Base-by-base conservation (phyloP, 352 stramenopile species). In the Pythium aphanidermatum region DNA sequence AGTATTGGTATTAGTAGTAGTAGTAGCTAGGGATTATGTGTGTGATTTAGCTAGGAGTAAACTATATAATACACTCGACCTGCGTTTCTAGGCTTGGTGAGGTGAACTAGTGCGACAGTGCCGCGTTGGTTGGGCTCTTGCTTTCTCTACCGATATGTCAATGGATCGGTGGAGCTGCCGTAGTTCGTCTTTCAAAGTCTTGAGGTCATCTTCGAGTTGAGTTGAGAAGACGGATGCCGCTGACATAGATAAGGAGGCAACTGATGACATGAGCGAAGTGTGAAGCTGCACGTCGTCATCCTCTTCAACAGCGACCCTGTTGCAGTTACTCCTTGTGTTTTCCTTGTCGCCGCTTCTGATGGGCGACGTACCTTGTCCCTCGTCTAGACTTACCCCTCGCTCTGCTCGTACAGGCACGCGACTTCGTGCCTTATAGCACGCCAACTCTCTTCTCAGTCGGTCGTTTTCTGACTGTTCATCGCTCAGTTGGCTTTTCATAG, bases 391-490 rank as follows among this genome's bases (percentile, higher is more conserved):
- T 41, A 14, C 12, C 16, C 10, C 2, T 34, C 26, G 38, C 16
- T 48, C 31, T 26, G 24, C 26, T n/a, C 42, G 34, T 13, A 55
- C 48, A 2, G 32, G 49, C 2, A 43, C 50, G 4, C 37, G 21
- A 9, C 55, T 58, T 21, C 34, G 17, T 11, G 55, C 48, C 30
- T 47, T 50, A 45, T 55, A 64, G 27, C 44, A 45, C 2, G 44
- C 55, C 1, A 64, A 13, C 27, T 64, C 36, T 2, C 21, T 38
- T 2, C 55, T 32, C 24, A 64, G 21, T 2, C 32, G 43, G 28
- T 64, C 55, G 34, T 58, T 64, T 32, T 58, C 38, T 0, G 34
- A 26, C 19, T 58, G 55, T 31, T 64, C 55, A 14, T 54, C 55
- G 12, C 36, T 35, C 31, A 64, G 26, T 32, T 64, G 55, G 13